Percentiles rank a stretch among this genome's conserved stretches.
Evolutionary conservation across 257 asterid species (phyloP).

Genomic region (Apocynum venetum): DNA sequence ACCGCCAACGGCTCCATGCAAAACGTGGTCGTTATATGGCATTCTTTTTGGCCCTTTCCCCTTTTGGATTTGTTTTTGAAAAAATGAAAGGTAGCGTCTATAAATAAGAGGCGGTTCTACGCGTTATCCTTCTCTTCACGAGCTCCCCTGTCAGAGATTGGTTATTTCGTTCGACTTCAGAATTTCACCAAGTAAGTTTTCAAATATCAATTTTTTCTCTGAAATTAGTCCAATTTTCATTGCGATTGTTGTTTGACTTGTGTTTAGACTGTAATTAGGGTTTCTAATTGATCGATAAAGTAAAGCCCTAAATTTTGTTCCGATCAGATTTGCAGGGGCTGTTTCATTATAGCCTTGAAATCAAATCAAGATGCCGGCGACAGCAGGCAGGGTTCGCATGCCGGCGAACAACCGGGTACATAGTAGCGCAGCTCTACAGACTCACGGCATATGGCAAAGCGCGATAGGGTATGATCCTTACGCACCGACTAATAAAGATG

Average conservation of each 20-base stretch:
- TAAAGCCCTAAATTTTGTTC: background rate
- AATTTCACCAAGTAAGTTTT: background rate
- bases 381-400: conserved; percentile 99
- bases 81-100: background rate
- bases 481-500: conserved; percentile 75
- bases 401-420: conserved; percentile 99
- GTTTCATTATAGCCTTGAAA: background rate
- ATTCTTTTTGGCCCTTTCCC: background rate
- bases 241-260: background rate
- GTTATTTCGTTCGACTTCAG: background rate
- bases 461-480: conserved; percentile 97
- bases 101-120: background rate
- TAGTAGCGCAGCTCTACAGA: conserved; percentile 97
- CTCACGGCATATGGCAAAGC: conserved; percentile 99
- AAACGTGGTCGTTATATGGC: background rate
- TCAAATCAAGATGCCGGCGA: conserved; percentile 74
- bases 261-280: background rate
- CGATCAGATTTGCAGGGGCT: background rate
- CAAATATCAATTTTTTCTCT: background rate
- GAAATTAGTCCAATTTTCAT: background rate
- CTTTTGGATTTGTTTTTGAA: background rate
- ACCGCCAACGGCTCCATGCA: background rate
- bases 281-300: background rate
- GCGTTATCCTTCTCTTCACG: background rate
- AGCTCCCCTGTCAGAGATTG: background rate